Evolutionary conservation across 129 eudicot genomes (phyloP).

Genomic region (Pseudognaphalium luteoalbum): DNA sequence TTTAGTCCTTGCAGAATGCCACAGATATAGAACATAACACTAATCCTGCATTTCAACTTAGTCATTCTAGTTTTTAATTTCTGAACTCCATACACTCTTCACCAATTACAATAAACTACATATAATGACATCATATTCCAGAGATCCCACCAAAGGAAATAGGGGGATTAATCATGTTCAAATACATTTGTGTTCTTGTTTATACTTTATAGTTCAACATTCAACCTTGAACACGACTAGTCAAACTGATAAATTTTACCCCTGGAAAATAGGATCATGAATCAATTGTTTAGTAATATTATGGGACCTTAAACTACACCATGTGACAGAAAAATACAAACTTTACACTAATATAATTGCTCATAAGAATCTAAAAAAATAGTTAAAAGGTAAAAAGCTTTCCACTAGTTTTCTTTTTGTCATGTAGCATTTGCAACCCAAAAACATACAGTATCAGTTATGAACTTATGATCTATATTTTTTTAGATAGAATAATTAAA

Average conservation of each 20-base stretch:
- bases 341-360: slow-evolving; percentile 1
- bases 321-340: slow-evolving; percentile 8
- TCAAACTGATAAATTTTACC: slow-evolving; percentile 21
- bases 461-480: background rate
- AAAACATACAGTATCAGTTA: background rate
- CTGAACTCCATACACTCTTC: background rate
- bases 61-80: background rate
- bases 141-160: background rate
- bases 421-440: slow-evolving; percentile 17
- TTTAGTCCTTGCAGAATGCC: background rate
- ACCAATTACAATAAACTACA: background rate
- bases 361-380: slow-evolving; percentile 2
- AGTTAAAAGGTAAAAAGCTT: background rate
- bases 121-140: background rate
- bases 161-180: background rate
- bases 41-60: background rate
- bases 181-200: background rate
- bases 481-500: background rate
- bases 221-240: background rate
- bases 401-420: slow-evolving; percentile 24
- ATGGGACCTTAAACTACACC: slow-evolving; percentile 9
- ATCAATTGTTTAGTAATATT: slow-evolving; percentile 5
- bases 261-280: slow-evolving; percentile 25
- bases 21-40: background rate
- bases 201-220: background rate